These are phyloP conservation scores for Tuber brumale DNA, from an alignment of 495 filamentous ascomycete genomes.

Conservation along the genomic window DNA sequence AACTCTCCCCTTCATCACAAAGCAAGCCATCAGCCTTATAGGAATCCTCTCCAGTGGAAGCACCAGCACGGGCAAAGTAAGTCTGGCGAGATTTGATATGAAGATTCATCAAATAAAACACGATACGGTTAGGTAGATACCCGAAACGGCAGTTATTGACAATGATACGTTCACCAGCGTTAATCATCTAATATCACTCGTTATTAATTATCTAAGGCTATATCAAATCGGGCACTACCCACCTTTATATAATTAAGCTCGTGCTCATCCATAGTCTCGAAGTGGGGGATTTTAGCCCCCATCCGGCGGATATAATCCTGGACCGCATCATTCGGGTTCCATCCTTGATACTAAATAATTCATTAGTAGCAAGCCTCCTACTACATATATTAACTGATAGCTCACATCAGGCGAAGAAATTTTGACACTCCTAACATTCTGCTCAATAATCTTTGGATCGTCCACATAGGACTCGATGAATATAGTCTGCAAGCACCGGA, in stretches of 20 bases:
- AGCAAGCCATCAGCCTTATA: constrained; percentile 86
- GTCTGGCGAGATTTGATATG: constrained; percentile 91
- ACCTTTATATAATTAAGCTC: constrained; percentile 94
- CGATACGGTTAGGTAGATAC: constrained; percentile 90
- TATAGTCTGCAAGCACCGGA: constrained; percentile 57
- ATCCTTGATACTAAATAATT: constrained; percentile 64
- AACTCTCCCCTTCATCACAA: constrained; percentile 73
- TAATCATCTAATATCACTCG: constrained; percentile 67
- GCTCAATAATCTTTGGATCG: constrained; percentile 87
- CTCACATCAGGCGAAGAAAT: constrained; percentile 93
- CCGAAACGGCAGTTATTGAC: constrained; percentile 95
- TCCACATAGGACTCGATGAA: constrained; percentile 96
- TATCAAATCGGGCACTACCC: constrained; percentile 8
- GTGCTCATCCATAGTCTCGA: constrained; percentile 90
- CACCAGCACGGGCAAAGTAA: constrained; percentile 80
- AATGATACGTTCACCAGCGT: constrained; percentile 83
- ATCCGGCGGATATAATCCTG: constrained; percentile 85
- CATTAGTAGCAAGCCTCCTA: constrained; percentile 27
- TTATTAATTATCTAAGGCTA: constrained; percentile 10
- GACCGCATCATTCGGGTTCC: constrained; percentile 85
- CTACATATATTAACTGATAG: constrained; percentile 12
- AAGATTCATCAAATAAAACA: constrained; percentile 95
- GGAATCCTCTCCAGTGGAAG: constrained; percentile 65
- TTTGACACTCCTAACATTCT: constrained; percentile 95
- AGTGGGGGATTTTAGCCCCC: constrained; percentile 82